These are phyloP conservation scores for Pleurotus pulmonarius DNA, from an alignment of 768 basidiomycete species.

Conservation along the genomic window DNA sequence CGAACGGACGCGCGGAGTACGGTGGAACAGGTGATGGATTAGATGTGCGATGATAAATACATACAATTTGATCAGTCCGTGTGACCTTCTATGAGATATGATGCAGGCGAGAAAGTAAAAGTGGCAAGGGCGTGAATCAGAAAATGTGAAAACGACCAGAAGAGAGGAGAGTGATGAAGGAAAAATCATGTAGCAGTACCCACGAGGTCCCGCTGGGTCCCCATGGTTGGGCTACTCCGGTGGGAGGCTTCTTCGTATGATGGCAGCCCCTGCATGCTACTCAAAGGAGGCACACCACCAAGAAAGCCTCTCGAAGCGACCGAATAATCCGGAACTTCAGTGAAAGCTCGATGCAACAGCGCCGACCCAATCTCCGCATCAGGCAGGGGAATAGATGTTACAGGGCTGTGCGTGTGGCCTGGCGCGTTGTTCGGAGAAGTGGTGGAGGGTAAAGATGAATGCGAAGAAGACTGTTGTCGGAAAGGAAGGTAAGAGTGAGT, in stretches of 20 bases:
- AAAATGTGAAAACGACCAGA: background rate
- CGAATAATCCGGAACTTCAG: constrained; percentile 82
- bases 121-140: background rate
- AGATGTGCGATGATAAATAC: background rate
- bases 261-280: constrained; percentile 73
- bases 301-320: constrained; percentile 85
- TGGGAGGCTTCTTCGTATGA: constrained; percentile 73
- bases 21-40: too few species aligned
- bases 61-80: background rate
- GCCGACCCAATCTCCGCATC: constrained; percentile 17
- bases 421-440: constrained; percentile 14
- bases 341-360: constrained; percentile 60
- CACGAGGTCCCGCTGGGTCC: constrained; percentile 16
- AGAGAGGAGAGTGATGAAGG: too few species aligned
- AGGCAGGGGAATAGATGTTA: constrained; percentile 10
- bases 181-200: background rate
- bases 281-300: constrained; percentile 85
- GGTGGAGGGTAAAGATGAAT: background rate
- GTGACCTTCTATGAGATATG: background rate
- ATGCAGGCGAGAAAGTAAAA: background rate
- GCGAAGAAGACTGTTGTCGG: background rate
- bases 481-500: background rate
- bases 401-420: constrained; percentile 9
- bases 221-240: constrained; percentile 7
- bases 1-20: too few species aligned